Evolutionary conservation across 352 stramenopile species (phyloP), one percentile per base, ranked within the genome.

Genomic region (Thalassiosira mediterranea): DNA sequence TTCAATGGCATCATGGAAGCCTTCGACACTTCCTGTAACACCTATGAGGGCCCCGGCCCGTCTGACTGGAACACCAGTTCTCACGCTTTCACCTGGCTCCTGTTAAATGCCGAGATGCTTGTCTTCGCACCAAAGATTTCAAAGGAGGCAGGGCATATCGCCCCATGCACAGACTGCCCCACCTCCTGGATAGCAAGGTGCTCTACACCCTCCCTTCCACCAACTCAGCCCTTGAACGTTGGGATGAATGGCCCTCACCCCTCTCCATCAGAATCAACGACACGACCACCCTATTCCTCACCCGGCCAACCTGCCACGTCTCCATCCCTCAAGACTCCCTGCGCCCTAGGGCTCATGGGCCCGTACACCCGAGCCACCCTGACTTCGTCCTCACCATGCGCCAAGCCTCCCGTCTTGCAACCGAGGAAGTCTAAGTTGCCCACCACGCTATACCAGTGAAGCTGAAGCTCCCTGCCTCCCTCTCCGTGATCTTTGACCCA

Each of bases 311-410:
- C 21, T 28, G 17, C 1, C 31, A 10, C 13, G 5, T n/a, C 3
- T 1, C 10, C 11, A 60, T 72, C 29, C 62, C 62, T 7, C 5
- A 3, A 3, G 1, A 70, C 34, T 25, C 60, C 42, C 13, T 51
- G 60, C 2, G 60, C 44, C 46, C 60, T 70, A 2, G 60, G 60
- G 0, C 15, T 70, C 44, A 10, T 67, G 2, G 5, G 37, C 29
- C 25, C 63, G 26, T 13, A 13, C 19, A 10, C 29, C 44, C 0
- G 53, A 29, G 71, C 71, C 2, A 59, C 40, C 71, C 71, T n/a
- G 53, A 70, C 37, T 78, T 78, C 28, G 56, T 80, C 4, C 21
- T 80, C 21, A 70, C 53, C 1, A 80, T 75, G 62, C 34, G n/a
- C 23, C 47, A 32, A 21, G 19, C 40, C n/a, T n/a, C n/a, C n/a